Evolutionary conservation across 371 early-diverging fungal genomes (phyloP), one percentile per base, ranked within the genome.

Genomic region (Mortierella sp.): DNA sequence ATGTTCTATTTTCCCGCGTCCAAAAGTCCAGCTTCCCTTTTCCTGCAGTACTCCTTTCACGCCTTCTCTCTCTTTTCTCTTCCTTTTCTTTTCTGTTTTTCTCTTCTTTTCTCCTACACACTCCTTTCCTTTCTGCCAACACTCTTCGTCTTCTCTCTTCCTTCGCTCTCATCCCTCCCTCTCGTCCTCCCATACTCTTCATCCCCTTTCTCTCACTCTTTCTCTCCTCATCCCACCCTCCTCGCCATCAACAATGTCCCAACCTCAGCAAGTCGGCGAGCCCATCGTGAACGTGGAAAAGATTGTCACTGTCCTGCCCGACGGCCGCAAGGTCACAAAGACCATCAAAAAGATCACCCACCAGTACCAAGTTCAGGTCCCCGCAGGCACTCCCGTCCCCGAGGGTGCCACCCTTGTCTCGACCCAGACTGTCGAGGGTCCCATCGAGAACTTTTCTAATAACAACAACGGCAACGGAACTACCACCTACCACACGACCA

Each of bases 291-390:
- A 83, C 67, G 69, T 70, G 44, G 79, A 83, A 52, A 83, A 22
- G 29, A 31, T 74, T 55, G 75, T 74, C 48, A 78, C 79, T 45
- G 73, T 78, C 68, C 43, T 78, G 9, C 83, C 83, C 11, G 83
- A 83, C 55, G 83, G 83, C 16, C 72, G 79, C 48, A 83, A 75
- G 75, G 83, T 78, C 41, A 83, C 76, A 31, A 83, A 78, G 76
- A 83, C 79, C 22, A 74, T 72, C 66, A 80, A 80, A 43, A 76
- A 76, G 69, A 79, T 71, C 48, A 81, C 81, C 40, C 77, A 81
- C 52, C 64, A 61, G 55, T 79, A 79, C 40, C 78, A 78, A 70
- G 79, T 83, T 69, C 52, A 71, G 66, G 83, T 83, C 43, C 83
- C 83, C 1, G 76, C 83, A 13, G 83, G 83, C n/a, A 73, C 79